phyloP scores from a whole-genome alignment of 1,139 yeast genomes.

The Martiniozyma asiatica region DNA sequence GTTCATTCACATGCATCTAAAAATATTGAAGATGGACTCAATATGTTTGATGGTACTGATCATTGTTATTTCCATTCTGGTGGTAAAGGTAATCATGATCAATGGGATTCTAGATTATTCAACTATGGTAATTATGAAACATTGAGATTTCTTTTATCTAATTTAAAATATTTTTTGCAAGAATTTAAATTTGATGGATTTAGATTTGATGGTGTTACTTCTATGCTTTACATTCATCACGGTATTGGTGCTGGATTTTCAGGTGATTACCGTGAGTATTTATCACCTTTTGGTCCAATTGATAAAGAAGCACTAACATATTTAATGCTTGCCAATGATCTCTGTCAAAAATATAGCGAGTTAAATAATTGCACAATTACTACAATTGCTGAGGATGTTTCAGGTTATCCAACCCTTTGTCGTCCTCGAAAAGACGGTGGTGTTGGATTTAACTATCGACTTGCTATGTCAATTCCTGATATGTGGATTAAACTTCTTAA shows the following conservation, averaged over 20 bases:
- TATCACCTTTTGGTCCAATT: constrained; percentile 62
- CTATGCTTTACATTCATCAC: constrained; percentile 85
- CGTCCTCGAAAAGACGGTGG: constrained; percentile 68
- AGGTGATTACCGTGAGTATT: constrained; percentile 88
- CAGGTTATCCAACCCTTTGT: constrained; percentile 95
- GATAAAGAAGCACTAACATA: constrained; percentile 83
- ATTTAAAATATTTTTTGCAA: constrained; percentile 73
- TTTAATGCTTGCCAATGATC: constrained; percentile 75
- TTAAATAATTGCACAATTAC: constrained; percentile 32
- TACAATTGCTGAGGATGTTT: constrained; percentile 92
- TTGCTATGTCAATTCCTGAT: constrained; percentile 97
- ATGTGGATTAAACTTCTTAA: constrained; percentile 96
- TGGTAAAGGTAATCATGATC: constrained; percentile 78
- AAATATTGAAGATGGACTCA: constrained; percentile 87
- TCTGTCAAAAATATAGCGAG: constrained; percentile 45
- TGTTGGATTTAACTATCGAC: constrained; percentile 82
- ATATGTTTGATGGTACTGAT: constrained; percentile 90
- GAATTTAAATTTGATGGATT: constrained; percentile 88
- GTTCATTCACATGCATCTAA: constrained; percentile 96
- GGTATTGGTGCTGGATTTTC: constrained; percentile 80
- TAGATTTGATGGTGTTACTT: constrained; percentile 92
- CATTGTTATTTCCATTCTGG: constrained; percentile 83
- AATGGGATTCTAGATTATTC: constrained; percentile 93
- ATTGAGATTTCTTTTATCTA: constrained; percentile 74
- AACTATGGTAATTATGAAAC: constrained; percentile 89